Conservation (phyloP, 2,329 filamentous ascomycete species). For the Phialophora expanda region DNA sequence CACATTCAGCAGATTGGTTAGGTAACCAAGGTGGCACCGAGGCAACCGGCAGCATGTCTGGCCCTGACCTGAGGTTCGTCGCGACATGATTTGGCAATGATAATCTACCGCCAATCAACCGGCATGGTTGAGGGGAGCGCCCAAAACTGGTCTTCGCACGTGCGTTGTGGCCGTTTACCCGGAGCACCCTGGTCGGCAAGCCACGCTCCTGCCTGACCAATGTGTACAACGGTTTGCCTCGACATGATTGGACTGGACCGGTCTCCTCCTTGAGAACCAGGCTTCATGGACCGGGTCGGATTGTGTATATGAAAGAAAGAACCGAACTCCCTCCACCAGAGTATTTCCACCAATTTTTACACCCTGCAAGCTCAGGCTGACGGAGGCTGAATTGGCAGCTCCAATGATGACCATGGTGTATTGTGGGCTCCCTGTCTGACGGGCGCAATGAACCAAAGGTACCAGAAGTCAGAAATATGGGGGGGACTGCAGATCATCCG, state of each 20-base stretch:
- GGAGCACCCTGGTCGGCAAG: too few relatives aligned
- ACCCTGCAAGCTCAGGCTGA: neutral
- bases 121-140: neutral
- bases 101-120: neutral
- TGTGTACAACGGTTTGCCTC: neutral
- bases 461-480: neutral
- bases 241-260: too few relatives aligned
- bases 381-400: neutral
- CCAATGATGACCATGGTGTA: neutral
- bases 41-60: neutral
- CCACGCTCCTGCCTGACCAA: neutral
- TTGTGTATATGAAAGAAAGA: too few relatives aligned
- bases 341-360: neutral
- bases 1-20: neutral
- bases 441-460: conserved; percentile 8
- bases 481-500: neutral
- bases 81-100: neutral
- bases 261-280: too few relatives aligned
- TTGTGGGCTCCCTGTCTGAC: neutral
- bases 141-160: neutral
- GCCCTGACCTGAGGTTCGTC: neutral
- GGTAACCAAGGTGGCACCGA: neutral
- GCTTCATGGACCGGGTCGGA: too few relatives aligned
- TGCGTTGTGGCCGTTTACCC: neutral
- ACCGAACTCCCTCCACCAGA: neutral